Conservation (phyloP, 1,139 yeast species). For the Suhomyces bribrorum region DNA sequence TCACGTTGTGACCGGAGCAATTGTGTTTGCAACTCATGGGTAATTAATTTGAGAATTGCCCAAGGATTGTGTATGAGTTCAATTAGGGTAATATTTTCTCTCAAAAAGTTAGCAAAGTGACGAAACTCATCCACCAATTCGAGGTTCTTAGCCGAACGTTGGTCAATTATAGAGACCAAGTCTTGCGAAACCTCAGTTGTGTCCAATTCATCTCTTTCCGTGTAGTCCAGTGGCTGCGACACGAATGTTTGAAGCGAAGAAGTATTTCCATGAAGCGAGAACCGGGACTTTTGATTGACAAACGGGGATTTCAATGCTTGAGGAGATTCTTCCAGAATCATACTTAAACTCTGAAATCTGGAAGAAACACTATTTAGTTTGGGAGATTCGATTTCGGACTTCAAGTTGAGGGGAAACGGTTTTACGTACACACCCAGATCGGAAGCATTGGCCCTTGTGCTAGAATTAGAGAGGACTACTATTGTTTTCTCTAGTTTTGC, state of each 20-base stretch:
- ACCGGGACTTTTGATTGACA: not conserved
- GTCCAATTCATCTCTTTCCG: not conserved
- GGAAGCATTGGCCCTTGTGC: not conserved
- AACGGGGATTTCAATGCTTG: constrained; percentile 3
- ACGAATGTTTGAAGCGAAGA: constrained; percentile 16
- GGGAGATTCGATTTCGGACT: constrained; percentile 3
- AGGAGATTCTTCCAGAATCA: constrained; percentile 2
- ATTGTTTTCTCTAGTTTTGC: constrained; percentile 8
- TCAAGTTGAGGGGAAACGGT: constrained; percentile 18
- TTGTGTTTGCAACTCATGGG: constrained; percentile 8
- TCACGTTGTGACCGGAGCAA: constrained; percentile 8
- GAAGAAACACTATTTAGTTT: not conserved
- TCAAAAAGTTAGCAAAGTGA: constrained; percentile 2
- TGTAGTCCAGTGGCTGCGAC: constrained; percentile 7
- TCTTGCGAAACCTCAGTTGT: not conserved
- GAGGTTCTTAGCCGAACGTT: not conserved
- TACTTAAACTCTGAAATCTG: constrained; percentile 2
- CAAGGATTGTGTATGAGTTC: constrained; percentile 6
- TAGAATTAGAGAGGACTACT: not conserved
- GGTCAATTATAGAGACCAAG: not conserved
- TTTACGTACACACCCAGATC: constrained; percentile 11
- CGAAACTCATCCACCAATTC: not conserved
- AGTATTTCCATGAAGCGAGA: constrained; percentile 21
- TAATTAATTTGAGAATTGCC: constrained; percentile 3
- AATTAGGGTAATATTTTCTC: constrained; percentile 4